Conservation (phyloP, 2,329 filamentous ascomycete genomes). For the Ophiocordyceps australis region DNA sequence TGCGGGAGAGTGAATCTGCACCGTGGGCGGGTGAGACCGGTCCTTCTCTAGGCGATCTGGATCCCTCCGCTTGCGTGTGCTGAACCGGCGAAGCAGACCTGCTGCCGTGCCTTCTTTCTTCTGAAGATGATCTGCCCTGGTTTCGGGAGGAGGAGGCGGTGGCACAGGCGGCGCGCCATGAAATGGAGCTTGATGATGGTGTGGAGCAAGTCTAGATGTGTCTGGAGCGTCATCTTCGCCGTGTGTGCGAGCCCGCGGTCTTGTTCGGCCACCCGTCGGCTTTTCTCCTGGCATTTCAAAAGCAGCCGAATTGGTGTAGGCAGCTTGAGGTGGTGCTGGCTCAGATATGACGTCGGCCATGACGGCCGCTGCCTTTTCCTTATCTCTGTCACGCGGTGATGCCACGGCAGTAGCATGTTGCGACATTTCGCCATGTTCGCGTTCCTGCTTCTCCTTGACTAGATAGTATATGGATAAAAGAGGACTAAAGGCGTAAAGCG, state of each 20-base stretch:
- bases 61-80: conserved; percentile 63
- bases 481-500: conserved; percentile 83
- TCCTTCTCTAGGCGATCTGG: conserved; percentile 42
- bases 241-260: conserved; percentile 78
- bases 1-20: conserved; percentile 63
- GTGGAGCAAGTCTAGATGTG: conserved; percentile 11
- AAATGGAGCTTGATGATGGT: background rate
- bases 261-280: conserved; percentile 63
- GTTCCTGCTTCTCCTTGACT: conserved; percentile 84
- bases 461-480: conserved; percentile 89
- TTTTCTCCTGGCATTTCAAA: conserved; percentile 86
- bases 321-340: conserved; percentile 64
- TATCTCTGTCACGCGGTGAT: conserved; percentile 13
- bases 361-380: conserved; percentile 6
- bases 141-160: conserved; percentile 28
- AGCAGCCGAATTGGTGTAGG: conserved; percentile 68
- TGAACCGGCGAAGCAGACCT: conserved; percentile 74
- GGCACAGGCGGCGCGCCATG: conserved; percentile 5
- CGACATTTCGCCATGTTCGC: conserved; percentile 34
- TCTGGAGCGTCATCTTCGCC: conserved; percentile 83
- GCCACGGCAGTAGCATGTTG: conserved; percentile 30
- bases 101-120: conserved; percentile 81
- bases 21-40: conserved; percentile 50
- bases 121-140: conserved; percentile 38
- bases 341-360: conserved; percentile 41